These are phyloP conservation scores for Heracleum sosnowskyi DNA, from an alignment of 129 eudicot species.

Conservation along the genomic window DNA sequence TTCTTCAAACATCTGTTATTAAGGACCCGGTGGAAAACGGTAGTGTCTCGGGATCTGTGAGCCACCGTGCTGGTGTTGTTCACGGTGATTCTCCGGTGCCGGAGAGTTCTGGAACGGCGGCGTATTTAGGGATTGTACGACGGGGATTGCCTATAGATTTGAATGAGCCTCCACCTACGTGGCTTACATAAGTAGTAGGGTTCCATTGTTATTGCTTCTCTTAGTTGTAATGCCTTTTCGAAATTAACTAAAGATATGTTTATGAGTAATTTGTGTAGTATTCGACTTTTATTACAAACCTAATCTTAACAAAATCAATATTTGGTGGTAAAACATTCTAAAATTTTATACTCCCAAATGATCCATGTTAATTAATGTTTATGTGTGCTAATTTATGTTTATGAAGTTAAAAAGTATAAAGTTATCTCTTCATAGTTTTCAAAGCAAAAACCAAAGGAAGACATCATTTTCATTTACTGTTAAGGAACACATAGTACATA, in stretches of 20 bases:
- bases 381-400: too few relatives aligned
- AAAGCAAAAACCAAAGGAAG: background rate
- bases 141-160: slow-evolving; percentile 45
- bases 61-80: background rate
- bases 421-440: background rate
- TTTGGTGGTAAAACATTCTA: too few relatives aligned
- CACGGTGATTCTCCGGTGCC: background rate
- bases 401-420: too few relatives aligned
- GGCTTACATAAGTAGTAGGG: slow-evolving; percentile 21
- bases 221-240: background rate
- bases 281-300: too few relatives aligned
- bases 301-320: too few relatives aligned
- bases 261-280: background rate
- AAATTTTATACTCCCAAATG: too few relatives aligned
- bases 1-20: background rate
- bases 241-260: background rate
- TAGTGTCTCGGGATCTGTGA: background rate
- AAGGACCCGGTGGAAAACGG: background rate
- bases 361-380: too few relatives aligned
- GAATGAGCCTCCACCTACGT: slow-evolving; percentile 49
- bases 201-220: background rate
- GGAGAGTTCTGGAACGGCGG: slow-evolving; percentile 11
- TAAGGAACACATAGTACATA: too few relatives aligned
- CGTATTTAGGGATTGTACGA: slow-evolving; percentile 27
- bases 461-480: background rate